phyloP scores from a whole-genome alignment of 345 rosid species.

The Eucalyptus marginata region DNA sequence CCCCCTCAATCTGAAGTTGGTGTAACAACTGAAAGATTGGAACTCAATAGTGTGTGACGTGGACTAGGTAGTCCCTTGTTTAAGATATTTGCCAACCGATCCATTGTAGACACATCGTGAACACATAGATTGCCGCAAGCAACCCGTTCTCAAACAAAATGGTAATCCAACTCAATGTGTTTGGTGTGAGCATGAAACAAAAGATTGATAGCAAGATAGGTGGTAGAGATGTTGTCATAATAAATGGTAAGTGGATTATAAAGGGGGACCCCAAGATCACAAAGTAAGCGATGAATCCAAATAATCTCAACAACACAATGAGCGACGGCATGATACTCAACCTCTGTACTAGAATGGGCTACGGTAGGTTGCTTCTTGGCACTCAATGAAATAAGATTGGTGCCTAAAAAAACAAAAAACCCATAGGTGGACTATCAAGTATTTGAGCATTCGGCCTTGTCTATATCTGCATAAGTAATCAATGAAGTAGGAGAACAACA shows the following conservation, averaged over 20 bases:
- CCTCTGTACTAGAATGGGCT: background rate
- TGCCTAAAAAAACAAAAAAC: background rate
- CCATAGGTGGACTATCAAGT: background rate
- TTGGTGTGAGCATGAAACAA: background rate
- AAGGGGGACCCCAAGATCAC: background rate
- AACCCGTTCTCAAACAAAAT: background rate
- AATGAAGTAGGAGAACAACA: background rate
- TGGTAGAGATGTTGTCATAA: fast-evolving
- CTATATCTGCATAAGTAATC: fast-evolving
- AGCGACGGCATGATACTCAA: fast-evolving
- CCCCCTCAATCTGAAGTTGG: fast-evolving
- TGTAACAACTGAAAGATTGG: background rate
- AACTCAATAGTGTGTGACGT: fast-evolving
- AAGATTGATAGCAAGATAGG: too few species aligned
- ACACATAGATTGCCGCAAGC: fast-evolving
- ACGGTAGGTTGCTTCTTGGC: background rate
- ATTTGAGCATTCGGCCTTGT: fast-evolving
- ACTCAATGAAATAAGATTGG: too few species aligned
- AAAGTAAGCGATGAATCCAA: background rate
- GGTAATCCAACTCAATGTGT: background rate
- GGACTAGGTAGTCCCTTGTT: background rate
- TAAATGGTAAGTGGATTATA: background rate
- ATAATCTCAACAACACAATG: background rate
- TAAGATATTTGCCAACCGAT: background rate
- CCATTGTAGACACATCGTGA: fast-evolving